Evolutionary conservation across 2,329 filamentous ascomycete species (phyloP).

Genomic region (Claviceps quebecensis): DNA sequence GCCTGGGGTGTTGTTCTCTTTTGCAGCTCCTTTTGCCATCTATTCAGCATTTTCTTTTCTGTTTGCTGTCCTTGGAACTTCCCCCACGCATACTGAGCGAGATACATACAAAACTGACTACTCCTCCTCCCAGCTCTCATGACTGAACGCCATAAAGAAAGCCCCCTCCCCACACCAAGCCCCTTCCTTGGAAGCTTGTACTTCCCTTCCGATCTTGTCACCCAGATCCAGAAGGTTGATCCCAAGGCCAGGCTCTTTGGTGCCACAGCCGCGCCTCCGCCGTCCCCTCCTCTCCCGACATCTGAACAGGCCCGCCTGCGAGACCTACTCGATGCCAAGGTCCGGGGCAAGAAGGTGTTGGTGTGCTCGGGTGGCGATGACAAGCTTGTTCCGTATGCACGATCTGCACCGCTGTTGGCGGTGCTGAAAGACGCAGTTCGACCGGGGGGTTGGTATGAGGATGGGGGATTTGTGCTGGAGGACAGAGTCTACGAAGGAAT

Average conservation of each 20-base stretch:
- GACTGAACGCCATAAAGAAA: conserved; percentile 60
- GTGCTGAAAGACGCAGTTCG: conserved; percentile 42
- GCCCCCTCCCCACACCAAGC: conserved; percentile 33
- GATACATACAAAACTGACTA: not conserved
- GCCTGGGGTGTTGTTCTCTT: too few species aligned
- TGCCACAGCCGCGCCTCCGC: conserved; percentile 19
- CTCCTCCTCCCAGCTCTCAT: conserved; percentile 40
- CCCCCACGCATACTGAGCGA: not conserved
- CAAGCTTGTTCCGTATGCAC: conserved; percentile 56
- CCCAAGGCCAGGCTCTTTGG: conserved; percentile 62
- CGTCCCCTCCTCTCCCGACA: conserved; percentile 15
- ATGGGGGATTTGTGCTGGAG: conserved; percentile 43
- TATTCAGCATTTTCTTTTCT: too few species aligned
- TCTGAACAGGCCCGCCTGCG: conserved; percentile 30
- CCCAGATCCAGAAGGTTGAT: conserved; percentile 51
- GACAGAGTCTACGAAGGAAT: conserved; percentile 55
- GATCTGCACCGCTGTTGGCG: conserved; percentile 43
- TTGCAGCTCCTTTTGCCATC: too few species aligned
- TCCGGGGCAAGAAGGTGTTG: conserved; percentile 51
- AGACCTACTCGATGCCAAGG: conserved; percentile 29
- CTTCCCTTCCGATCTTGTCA: conserved; percentile 58
- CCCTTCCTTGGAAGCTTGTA: conserved; percentile 63
- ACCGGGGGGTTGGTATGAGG: conserved; percentile 33
- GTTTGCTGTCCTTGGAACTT: too few species aligned
- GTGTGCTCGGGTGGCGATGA: conserved; percentile 53